Conservation (phyloP, 176 grass and related monocot species). For the Phoenix dactylifera region DNA sequence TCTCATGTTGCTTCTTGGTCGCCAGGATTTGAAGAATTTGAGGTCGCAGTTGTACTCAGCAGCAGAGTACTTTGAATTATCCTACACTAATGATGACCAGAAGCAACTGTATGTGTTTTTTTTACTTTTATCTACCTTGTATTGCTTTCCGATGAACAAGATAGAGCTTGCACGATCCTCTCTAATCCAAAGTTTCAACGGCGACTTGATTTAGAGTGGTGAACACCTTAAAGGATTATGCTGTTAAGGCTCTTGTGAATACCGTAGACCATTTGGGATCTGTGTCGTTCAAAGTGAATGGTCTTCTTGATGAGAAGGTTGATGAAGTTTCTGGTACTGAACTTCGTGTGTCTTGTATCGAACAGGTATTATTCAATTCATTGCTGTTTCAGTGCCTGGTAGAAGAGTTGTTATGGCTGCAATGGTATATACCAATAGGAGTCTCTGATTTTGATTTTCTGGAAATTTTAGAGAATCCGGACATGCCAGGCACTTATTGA, state of each 20-base stretch:
- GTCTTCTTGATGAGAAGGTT: conserved; percentile 45
- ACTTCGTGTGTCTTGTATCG: conserved; percentile 43
- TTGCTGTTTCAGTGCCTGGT: too few relatives aligned
- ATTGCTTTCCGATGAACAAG: not conserved
- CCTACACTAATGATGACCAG: conserved; percentile 41
- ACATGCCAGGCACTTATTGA: conserved; percentile 46
- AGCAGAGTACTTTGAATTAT: conserved; percentile 76
- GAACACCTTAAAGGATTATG: conserved; percentile 51
- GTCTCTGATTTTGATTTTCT: conserved; percentile 4
- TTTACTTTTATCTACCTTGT: not conserved
- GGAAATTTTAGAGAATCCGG: conserved; percentile 42
- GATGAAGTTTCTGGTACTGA: conserved; percentile 34
- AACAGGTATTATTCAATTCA: conserved; percentile 36
- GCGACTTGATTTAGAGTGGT: conserved; percentile 36
- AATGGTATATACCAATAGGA: too few relatives aligned
- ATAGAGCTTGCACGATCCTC: conserved; percentile 15
- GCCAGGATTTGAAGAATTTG: conserved; percentile 69
- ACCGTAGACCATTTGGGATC: conserved; percentile 80
- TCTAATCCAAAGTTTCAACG: not conserved
- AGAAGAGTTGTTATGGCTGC: too few relatives aligned
- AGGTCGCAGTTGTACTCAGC: conserved; percentile 67
- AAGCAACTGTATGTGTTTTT: conserved; percentile 31
- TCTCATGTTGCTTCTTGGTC: not conserved
- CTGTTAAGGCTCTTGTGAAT: conserved; percentile 72
- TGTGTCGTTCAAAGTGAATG: conserved; percentile 63